Percentiles rank a stretch among this genome's conserved stretches.
phyloP scores from a whole-genome alignment of 2,329 filamentous ascomycete species.

The Colletotrichum ledebouriae region DNA sequence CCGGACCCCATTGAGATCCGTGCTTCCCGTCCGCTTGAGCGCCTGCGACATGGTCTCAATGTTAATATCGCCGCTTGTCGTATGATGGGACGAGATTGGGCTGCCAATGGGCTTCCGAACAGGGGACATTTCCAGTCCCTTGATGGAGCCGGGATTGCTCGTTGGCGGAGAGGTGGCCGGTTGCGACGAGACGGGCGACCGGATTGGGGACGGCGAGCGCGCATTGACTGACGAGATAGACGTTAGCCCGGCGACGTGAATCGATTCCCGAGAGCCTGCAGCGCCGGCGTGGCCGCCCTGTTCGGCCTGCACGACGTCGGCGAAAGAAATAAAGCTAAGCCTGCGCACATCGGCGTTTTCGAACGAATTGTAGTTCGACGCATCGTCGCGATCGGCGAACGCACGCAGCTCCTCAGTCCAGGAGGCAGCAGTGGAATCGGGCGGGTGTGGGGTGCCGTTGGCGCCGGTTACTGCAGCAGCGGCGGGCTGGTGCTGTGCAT shows the following conservation, averaged over 20 bases:
- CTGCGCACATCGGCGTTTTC: conserved; percentile 85
- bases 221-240: conserved; percentile 68
- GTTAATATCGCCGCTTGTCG: conserved; percentile 76
- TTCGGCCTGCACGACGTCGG: conserved; percentile 91
- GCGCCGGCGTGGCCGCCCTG: conserved; percentile 70
- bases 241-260: conserved; percentile 77
- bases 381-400: conserved; percentile 70
- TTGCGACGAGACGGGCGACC: conserved; percentile 82
- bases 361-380: conserved; percentile 82
- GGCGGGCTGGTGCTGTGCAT: conserved; percentile 85
- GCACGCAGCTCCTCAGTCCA: conserved; percentile 72
- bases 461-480: conserved; percentile 73
- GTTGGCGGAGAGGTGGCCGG: conserved; percentile 78
- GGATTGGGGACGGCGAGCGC: conserved; percentile 83
- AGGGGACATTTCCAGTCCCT: conserved; percentile 80
- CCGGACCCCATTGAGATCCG: conserved; percentile 74
- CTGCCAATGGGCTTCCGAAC: conserved; percentile 72
- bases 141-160: conserved; percentile 81
- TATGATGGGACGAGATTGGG: conserved; percentile 68
- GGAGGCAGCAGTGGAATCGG: conserved; percentile 59
- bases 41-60: conserved; percentile 97
- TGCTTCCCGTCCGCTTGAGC: conserved; percentile 85
- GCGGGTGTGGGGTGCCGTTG: conserved; percentile 51
- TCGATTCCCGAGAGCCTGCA: conserved; percentile 74
- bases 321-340: conserved; percentile 95